phyloP scores from a whole-genome alignment of 176 grass and related monocot genomes.

The Guadua angustifolia region DNA sequence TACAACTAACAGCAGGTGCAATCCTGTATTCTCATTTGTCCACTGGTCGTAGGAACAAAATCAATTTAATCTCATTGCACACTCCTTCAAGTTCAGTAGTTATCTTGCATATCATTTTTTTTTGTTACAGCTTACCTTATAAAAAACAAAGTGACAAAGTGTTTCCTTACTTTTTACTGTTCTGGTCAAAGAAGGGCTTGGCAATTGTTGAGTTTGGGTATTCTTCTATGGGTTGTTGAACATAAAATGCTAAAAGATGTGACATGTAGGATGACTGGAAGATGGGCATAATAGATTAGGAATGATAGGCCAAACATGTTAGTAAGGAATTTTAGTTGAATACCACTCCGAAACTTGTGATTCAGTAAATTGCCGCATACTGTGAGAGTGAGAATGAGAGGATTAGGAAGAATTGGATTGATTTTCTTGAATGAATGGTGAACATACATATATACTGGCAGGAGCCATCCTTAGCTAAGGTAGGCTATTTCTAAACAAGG shows the following conservation, averaged over 20 bases:
- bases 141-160: neutral
- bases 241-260: neutral
- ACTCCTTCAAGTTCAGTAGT: constrained; percentile 34
- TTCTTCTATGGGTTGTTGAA: neutral
- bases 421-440: too few relatives aligned
- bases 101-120: constrained; percentile 9
- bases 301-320: neutral
- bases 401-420: too few relatives aligned
- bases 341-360: neutral
- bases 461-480: too few relatives aligned
- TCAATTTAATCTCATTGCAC: constrained; percentile 7
- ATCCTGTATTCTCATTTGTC: neutral
- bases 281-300: neutral
- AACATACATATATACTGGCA: too few relatives aligned
- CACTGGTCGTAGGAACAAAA: neutral
- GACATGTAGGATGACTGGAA: neutral
- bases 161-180: neutral
- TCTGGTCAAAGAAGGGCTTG: neutral
- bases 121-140: neutral
- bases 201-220: neutral
- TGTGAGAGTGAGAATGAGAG: too few relatives aligned
- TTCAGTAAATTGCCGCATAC: neutral
- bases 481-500: too few relatives aligned
- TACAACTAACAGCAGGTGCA: constrained; percentile 19
- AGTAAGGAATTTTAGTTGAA: neutral